Evolutionary conservation across 148 eudicot species (phyloP).

Genomic region (Nepenthes mirabilis): DNA sequence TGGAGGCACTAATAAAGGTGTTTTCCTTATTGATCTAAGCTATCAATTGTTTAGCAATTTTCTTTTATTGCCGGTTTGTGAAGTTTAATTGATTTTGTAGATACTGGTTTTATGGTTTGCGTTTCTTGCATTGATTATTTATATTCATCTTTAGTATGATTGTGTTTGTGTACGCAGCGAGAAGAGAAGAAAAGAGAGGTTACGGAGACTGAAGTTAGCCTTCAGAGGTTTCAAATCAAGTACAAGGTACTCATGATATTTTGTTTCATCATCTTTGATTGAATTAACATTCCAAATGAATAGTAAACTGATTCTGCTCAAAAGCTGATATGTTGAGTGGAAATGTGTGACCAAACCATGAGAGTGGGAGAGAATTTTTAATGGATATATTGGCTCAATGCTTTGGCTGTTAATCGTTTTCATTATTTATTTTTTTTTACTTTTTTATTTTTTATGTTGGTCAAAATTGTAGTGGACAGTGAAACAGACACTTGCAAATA

Average conservation of each 20-base stretch:
- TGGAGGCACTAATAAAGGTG: slow-evolving; percentile 85
- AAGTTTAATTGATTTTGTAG: not conserved
- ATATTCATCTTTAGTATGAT: not conserved
- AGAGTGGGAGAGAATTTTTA: not conserved
- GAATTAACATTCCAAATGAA: not conserved
- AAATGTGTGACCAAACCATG: too few relatives aligned
- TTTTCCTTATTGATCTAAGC: slow-evolving; percentile 4
- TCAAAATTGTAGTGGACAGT: too few relatives aligned
- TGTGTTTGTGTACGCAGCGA: slow-evolving; percentile 35
- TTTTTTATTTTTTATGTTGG: too few relatives aligned
- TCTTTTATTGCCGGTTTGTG: not conserved
- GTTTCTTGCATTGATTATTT: too few relatives aligned
- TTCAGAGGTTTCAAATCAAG: slow-evolving; percentile 82
- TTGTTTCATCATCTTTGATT: not conserved
- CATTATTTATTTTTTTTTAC: too few relatives aligned
- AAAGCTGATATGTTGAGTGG: too few relatives aligned
- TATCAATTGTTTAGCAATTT: not conserved
- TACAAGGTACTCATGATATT: slow-evolving; percentile 52
- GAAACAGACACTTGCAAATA: too few relatives aligned
- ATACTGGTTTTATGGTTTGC: not conserved
- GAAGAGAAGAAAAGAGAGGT: slow-evolving; percentile 97
- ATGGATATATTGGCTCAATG: too few relatives aligned
- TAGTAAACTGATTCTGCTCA: too few relatives aligned
- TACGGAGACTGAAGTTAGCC: slow-evolving; percentile 79
- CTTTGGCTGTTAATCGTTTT: not conserved